Evolutionary conservation across 768 basidiomycete species (phyloP), one percentile per base, ranked within the genome.

Genomic region (Hygrophoropsis aurantiaca): DNA sequence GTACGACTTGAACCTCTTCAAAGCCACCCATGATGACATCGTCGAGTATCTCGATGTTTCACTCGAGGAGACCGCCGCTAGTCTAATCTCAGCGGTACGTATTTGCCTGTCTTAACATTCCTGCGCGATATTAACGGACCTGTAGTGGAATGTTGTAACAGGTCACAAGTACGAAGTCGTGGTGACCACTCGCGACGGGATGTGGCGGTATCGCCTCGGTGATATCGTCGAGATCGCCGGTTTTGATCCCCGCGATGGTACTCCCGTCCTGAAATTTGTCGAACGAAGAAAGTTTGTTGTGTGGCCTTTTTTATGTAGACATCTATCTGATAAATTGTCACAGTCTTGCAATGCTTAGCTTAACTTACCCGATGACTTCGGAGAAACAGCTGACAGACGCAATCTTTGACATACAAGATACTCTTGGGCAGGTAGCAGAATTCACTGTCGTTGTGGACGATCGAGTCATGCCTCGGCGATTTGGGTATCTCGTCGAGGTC

Each of bases 191-290:
- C 48, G 42, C 10, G 38, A 49, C 40, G 51, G 47, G 10, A n/a
- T 52, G n/a, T 52, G 51, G 51, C 36, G 42, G 16, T 52, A 52
- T 13, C 42, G 48, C 3, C 11, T 52, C 11, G 47, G 37, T 1
- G 51, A 52, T 20, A 21, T 52, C n/a, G 25, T 49, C 19, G 38
- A 30, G 11, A 23, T 52, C 11, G 34, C 42, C 19, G 51, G 51
- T n/a, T 52, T 52, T 24, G 42, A 33, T 10, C 51, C 51, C 5
- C 13, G 27, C 6, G 43, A 52, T 5, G 51, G 51, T 11, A 18
- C 33, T 9, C 51, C 51, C 5, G 21, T 52, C 1, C 21, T 52
- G 6, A 42, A 27, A n/a, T 52, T 34, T 40, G 26, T 50, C n/a
- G 42, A 45, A 13, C 36, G 51, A n/a, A 21, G 39, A 23, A 49